Conservation (phyloP, 768 basidiomycete species). For the Wakefieldia striispora region DNA sequence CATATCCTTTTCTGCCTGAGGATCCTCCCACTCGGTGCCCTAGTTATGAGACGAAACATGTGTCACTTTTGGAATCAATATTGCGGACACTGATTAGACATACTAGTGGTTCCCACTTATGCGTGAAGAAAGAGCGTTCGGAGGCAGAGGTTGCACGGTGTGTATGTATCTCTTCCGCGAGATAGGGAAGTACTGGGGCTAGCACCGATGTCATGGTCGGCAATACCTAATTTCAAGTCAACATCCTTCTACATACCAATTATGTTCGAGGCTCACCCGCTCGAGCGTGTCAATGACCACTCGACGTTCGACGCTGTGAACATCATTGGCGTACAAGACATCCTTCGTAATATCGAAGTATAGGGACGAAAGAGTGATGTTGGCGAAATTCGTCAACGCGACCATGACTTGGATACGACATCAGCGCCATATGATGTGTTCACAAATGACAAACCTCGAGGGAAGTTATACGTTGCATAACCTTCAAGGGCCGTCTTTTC, state of each 20-base stretch:
- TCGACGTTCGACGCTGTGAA: conserved; percentile 51
- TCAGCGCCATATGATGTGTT: conserved; percentile 1
- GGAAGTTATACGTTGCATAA: conserved; percentile 77
- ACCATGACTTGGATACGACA: conserved; percentile 53
- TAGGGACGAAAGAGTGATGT: conserved; percentile 80
- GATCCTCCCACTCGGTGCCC: conserved; percentile 63
- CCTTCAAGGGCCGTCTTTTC: conserved; percentile 65
- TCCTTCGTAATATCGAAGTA: conserved; percentile 96
- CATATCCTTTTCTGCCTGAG: conserved; percentile 61
- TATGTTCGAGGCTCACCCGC: conserved; percentile 44
- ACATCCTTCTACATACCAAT: not conserved
- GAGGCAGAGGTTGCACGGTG: conserved; percentile 17
- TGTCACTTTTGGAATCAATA: not conserved
- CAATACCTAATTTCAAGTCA: conserved; percentile 47
- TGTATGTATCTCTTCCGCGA: conserved; percentile 82
- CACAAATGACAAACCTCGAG: conserved; percentile 54
- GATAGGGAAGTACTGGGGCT: conserved; percentile 85
- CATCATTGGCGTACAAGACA: conserved; percentile 71
- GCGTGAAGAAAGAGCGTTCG: conserved; percentile 62
- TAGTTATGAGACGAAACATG: conserved; percentile 22
- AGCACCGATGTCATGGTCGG: conserved; percentile 65
- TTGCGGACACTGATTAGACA: conserved; percentile 20
- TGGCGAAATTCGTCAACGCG: conserved; percentile 73
- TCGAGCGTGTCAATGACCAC: conserved; percentile 70
- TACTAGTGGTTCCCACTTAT: conserved; percentile 70